Base-by-base conservation (phyloP, 306 rosid species). In the Cucumis cinereus region DNA sequence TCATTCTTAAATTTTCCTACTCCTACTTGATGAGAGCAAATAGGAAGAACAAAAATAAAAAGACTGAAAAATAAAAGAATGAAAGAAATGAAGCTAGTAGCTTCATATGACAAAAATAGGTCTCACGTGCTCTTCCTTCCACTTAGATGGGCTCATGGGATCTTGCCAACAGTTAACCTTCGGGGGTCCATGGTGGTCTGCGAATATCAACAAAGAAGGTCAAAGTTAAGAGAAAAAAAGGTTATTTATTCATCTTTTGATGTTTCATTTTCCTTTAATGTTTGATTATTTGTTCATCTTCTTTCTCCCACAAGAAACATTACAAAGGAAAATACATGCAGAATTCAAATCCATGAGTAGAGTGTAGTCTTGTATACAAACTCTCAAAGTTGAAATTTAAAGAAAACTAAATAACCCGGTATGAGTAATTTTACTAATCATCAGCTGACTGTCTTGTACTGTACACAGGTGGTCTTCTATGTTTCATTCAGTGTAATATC, bases 81-180 rank as follows among this genome's bases (percentile, higher is more conserved):
- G 35, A 11, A 19, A 38, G 24, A 69, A 9, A 69, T 23, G 28
- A 41, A 61, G 64, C 15, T 23, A 63, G 22, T 35, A 15, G 22
- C 20, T n/a, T 45, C 36, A 50, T 61, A 10, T 62, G 17, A 4
- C 70, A 78, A 78, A 16, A 77, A 75, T 23, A 71, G 72, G 50
- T 83, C 98, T 87, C 79, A 95, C 98, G 71, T 95, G 99, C 86
- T 95, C 99, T 79, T 95, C 98, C 93, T 95, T 95, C 99, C 99
- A 95, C 80, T 89, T 86, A 52, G 98, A 84, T 66, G 99, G 99
- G 84, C 85, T 92, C 92, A 79, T 54, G 76, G 99, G 99, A 82
- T 95, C 99, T 74, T 84, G 41, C 99, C 98, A 95, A 41, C 62
- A 55, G 77, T 84, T 88, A 84, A 95, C 83, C 87, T 33, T 92